Percentiles rank a stretch among this genome's conserved stretches.
Conservation (phyloP, 495 filamentous ascomycete species). For the Rhizodiscina lignyota region DNA sequence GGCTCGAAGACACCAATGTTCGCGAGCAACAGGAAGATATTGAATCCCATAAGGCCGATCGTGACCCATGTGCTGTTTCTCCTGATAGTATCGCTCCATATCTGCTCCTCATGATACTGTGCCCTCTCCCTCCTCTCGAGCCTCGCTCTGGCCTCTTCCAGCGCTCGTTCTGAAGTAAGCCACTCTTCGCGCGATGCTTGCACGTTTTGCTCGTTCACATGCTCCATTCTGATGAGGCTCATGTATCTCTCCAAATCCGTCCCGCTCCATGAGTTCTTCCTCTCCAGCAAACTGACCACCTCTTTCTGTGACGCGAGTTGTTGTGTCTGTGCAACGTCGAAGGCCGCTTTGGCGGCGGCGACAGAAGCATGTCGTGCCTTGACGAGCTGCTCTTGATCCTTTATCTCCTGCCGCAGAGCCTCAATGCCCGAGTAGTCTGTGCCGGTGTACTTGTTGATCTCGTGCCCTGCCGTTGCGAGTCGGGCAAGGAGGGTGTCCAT, state of each 20-base stretch:
- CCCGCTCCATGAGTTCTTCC: conserved; percentile 83
- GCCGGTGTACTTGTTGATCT: conserved; percentile 82
- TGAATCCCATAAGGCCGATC: conserved; percentile 94
- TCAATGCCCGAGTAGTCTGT: conserved; percentile 76
- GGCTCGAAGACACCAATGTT: conserved; percentile 91
- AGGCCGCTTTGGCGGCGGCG: conserved; percentile 51
- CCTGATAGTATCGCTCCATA: conserved; percentile 95
- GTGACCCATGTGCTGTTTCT: conserved; percentile 96
- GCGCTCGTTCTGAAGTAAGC: conserved; percentile 53
- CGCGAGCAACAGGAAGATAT: conserved; percentile 74
- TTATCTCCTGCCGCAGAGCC: conserved; percentile 60
- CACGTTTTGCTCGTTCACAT: conserved; percentile 83
- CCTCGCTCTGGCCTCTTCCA: conserved; percentile 56
- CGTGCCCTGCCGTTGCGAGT: conserved; percentile 67
- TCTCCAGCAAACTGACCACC: conserved; percentile 81
- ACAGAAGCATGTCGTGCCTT: conserved; percentile 45
- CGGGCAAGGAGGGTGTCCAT: conserved; percentile 86
- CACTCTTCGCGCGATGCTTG: conserved; percentile 52
- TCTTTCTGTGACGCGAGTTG: conserved; percentile 84
- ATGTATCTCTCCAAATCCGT: conserved; percentile 90
- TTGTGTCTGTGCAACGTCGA: conserved; percentile 59
- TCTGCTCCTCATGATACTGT: conserved; percentile 96
- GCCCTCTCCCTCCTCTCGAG: conserved; percentile 67
- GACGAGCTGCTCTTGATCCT: conserved; percentile 46
- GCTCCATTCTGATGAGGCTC: conserved; percentile 75